phyloP scores from a whole-genome alignment of 345 rosid species.

The Corchorus capsularis region DNA sequence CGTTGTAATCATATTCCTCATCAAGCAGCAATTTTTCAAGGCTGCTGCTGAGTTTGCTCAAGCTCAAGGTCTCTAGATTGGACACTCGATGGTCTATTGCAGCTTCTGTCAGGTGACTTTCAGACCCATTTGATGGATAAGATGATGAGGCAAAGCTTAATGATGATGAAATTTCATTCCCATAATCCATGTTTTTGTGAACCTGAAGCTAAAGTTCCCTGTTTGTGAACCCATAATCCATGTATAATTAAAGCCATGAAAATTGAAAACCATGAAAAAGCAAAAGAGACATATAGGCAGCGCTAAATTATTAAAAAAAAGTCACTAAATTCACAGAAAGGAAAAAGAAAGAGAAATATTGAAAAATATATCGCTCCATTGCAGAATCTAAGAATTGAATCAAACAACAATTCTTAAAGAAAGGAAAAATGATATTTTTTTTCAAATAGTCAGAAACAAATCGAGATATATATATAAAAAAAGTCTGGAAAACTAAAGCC shows the following conservation, averaged over 20 bases:
- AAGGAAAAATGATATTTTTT: too few species aligned
- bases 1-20: too few species aligned
- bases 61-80: slow-evolving; percentile 8
- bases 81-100: slow-evolving; percentile 23
- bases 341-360: slow-evolving; percentile 13
- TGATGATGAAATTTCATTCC: slow-evolving; percentile 37
- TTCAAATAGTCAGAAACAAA: too few species aligned
- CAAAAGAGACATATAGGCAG: too few species aligned
- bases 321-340: neutral
- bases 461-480: too few species aligned
- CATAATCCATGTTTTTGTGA: slow-evolving; percentile 34
- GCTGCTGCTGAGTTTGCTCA: too few species aligned
- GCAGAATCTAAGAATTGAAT: neutral
- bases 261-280: too few species aligned
- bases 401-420: slow-evolving; percentile 29
- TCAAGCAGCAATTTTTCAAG: too few species aligned
- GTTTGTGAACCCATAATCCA: too few species aligned
- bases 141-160: slow-evolving; percentile 34
- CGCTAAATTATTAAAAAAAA: too few species aligned
- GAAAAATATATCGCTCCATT: neutral
- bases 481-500: too few species aligned
- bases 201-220: neutral
- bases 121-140: slow-evolving; percentile 31
- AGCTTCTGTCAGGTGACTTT: neutral
- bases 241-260: too few species aligned